Conservation (phyloP, 345 rosid species). For the Geranium rotundifolium region DNA sequence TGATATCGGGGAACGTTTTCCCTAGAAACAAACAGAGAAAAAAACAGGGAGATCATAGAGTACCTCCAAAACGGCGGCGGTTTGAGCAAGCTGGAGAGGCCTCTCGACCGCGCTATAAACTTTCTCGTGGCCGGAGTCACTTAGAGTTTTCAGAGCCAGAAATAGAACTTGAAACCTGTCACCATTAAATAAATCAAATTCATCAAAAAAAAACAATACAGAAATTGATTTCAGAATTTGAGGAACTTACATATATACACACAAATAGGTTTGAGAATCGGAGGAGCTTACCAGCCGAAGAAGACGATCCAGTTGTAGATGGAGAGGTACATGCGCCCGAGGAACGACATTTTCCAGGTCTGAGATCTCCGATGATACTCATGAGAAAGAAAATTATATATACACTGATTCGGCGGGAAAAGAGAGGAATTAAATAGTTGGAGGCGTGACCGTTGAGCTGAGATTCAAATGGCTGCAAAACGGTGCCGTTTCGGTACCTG, state of each 20-base stretch:
- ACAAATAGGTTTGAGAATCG: neutral
- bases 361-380: neutral
- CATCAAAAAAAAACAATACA: neutral
- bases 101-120: constrained; percentile 72
- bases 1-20: too few relatives aligned
- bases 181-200: neutral
- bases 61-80: constrained; percentile 91
- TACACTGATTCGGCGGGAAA: too few relatives aligned
- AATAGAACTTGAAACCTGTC: constrained; percentile 67
- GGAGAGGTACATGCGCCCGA: constrained; percentile 69
- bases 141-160: constrained; percentile 57
- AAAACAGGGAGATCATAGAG: neutral
- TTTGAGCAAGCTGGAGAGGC: constrained; percentile 84
- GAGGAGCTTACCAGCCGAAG: constrained; percentile 52
- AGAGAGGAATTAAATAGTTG: too few relatives aligned
- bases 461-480: too few relatives aligned
- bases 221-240: neutral
- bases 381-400: too few relatives aligned
- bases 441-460: too few relatives aligned
- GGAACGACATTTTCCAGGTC: constrained; percentile 21
- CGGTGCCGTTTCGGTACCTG: too few relatives aligned
- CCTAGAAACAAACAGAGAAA: neutral
- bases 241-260: neutral
- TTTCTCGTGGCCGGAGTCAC: constrained; percentile 51
- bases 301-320: constrained; percentile 80